Evolutionary conservation across 306 rosid species (phyloP), one percentile per base, ranked within the genome.

Genomic region (Sicyos edulis): DNA sequence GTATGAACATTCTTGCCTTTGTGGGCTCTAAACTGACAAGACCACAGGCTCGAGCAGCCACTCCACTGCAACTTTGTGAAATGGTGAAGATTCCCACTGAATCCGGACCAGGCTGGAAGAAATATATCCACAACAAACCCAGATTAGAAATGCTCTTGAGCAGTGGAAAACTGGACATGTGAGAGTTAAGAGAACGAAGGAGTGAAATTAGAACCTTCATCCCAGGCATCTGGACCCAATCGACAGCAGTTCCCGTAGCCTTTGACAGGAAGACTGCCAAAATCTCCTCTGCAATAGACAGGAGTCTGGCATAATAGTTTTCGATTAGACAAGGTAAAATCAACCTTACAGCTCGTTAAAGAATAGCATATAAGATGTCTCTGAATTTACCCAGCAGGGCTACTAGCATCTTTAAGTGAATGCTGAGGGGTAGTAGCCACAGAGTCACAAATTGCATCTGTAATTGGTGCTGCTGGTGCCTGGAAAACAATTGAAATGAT

Each of bases 171-270:
- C 11, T 6, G 19, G 19, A 52, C 45, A 22, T n/a, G n/a, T 8
- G 6, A 70, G 3, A 70, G 55, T 70, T 3, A 22, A 8, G 34
- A 37, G 20, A 24, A 45, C 6, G 2, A 17, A n/a, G 74, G 50
- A 5, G 29, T 11, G 74, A 29, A 42, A 52, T 2, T 8, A 50
- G 74, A 60, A 93, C 98, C 98, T 93, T 93, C 98, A 93, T 93
- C 97, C 98, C 98, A 87, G 98, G 95, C 98, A 93, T 87, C 97
- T 93, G 98, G 96, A 93, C 95, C 98, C 98, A 93, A 87, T 93
- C 97, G 75, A 93, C 96, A 90, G 98, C 97, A 82, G 98, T 93
- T 88, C 98, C 98, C 32, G 97, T 93, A 81, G 98, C 98, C 95
- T 93, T 93, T 47, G 98, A 93, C 77, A 93, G 98, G 98, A 93